Evolutionary conservation across 192 early-diverging fungal genomes (phyloP), one percentile per base, ranked within the genome.

Genomic region (Linnemannia zychae): DNA sequence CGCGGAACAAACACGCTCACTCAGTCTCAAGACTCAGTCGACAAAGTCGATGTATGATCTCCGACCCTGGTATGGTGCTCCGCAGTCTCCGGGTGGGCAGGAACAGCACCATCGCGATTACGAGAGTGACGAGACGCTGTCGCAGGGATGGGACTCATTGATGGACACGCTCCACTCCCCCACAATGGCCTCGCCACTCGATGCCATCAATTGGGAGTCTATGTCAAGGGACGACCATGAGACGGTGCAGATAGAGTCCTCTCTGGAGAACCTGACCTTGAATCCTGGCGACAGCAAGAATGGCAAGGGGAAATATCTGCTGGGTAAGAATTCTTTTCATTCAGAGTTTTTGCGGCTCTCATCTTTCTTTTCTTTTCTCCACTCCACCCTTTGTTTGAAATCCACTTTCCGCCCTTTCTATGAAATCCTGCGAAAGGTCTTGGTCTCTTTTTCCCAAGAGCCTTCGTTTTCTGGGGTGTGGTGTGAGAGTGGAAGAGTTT

Each of bases 41-140:
- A 77, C 78, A 11, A 85, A 85, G 36, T 85, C 83, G 50, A 79
- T 85, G 83, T 73, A 72, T 71, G 83, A 85, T 60, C 78, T 85
- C n/a, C 73, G 83, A 44, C 83, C 77, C 17, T 79, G 77, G 83
- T 63, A 77, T 18, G 75, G 71, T 17, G 22, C 57, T 22, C 83
- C 68, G 24, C 83, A 76, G 38, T 75, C 83, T 3, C 77, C 74
- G 9, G 72, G 68, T 1, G 60, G 66, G n/a, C n/a, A n/a, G 53
- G 74, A 85, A 12, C 53, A 79, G 7, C 5, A 22, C 20, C 49
- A 69, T 15, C 76, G 46, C 4, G 83, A 78, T 0, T 76, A 76
- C 44, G 81, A 82, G n/a, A 79, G 83, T n/a, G 83, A 85, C 15
- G 83, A 85, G 18, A 85, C 77, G 0, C 71, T 74, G 16, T 76